A percentile compares a stretch with the other conserved stretches of the same genome.
Evolutionary conservation across 2,329 filamentous ascomycete species (phyloP).

Genomic region (Aspergillus ibericus): DNA sequence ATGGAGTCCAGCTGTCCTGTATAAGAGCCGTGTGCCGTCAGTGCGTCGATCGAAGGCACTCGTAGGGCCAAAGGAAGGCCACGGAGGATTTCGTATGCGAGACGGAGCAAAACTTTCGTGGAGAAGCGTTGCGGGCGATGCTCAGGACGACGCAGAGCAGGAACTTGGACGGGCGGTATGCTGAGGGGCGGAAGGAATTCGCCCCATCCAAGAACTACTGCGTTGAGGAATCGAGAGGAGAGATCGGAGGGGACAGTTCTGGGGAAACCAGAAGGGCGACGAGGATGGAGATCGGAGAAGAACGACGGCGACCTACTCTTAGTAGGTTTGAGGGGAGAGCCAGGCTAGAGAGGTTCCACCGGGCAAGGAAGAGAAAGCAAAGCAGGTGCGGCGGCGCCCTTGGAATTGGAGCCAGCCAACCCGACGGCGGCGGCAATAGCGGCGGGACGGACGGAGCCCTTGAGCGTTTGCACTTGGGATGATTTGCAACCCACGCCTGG

Average conservation of each 20-base stretch:
- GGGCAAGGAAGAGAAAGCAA: slow-evolving; percentile 1
- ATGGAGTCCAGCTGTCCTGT: neutral
- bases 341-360: slow-evolving; percentile 9
- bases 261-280: slow-evolving; percentile 7
- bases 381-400: slow-evolving; percentile 17
- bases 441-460: slow-evolving; percentile 17
- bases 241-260: slow-evolving; percentile 3
- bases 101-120: slow-evolving; percentile 33
- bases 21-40: neutral
- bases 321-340: slow-evolving; percentile 1
- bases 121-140: slow-evolving; percentile 17
- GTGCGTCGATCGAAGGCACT: neutral
- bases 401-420: slow-evolving; percentile 21
- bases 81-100: slow-evolving; percentile 25
- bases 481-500: slow-evolving; percentile 1
- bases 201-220: slow-evolving; percentile 15
- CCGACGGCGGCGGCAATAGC: slow-evolving; percentile 25
- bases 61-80: slow-evolving; percentile 34
- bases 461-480: neutral
- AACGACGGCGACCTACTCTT: neutral
- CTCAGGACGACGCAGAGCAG: slow-evolving; percentile 19
- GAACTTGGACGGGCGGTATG: slow-evolving; percentile 14
- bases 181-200: slow-evolving; percentile 14
- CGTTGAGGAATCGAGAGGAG: slow-evolving; percentile 1
- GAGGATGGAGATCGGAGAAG: slow-evolving; percentile 6